Evolutionary conservation across 495 filamentous ascomycete species (phyloP), one percentile per base, ranked within the genome.

Genomic region (Daldinia grandis): DNA sequence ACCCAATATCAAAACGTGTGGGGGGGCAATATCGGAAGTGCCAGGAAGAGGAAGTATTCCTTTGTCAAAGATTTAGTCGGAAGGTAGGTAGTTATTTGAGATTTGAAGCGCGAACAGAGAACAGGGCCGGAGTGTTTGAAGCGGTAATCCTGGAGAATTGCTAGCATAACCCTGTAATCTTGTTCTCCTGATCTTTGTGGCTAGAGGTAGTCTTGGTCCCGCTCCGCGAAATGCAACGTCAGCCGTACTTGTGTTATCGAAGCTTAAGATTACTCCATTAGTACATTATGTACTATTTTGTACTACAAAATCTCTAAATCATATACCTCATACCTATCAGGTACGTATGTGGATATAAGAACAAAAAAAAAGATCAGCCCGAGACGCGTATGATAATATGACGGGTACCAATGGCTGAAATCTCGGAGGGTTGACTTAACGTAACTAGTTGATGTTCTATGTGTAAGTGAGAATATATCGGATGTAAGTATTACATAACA

Each of bases 71-170:
- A 47, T 64, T 44, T 44, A 10, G 24, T 60, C n/a, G n/a, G n/a
- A n/a, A n/a, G n/a, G n/a, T 63, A 62, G 54, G 65, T 72, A 51
- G 65, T 56, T 49, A 62, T 33, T 35, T 42, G 35, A 47, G 27
- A 50, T 33, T 57, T 62, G 56, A 53, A 21, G 38, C 27, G 21
- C 31, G n/a, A 33, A 62, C 47, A 49, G 37, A n/a, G 56, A 64
- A 17, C 64, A 73, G 50, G 65, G 51, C 70, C 62, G 65, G 65
- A 73, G 65, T 55, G 62, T 33, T 69, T 73, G 37, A 33, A 66
- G 65, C 65, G 70, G 65, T 58, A 55, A 69, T 69, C 70, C 70
- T 30, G 5, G 49, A 30, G 15, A 15, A 53, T 53, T 53, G 12
- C 51, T 69, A 62, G 33, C 33, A 47, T 53, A 30, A 64, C 31